Evolutionary conservation across 2,329 filamentous ascomycete species (phyloP).

Genomic region (Cytospora mali): DNA sequence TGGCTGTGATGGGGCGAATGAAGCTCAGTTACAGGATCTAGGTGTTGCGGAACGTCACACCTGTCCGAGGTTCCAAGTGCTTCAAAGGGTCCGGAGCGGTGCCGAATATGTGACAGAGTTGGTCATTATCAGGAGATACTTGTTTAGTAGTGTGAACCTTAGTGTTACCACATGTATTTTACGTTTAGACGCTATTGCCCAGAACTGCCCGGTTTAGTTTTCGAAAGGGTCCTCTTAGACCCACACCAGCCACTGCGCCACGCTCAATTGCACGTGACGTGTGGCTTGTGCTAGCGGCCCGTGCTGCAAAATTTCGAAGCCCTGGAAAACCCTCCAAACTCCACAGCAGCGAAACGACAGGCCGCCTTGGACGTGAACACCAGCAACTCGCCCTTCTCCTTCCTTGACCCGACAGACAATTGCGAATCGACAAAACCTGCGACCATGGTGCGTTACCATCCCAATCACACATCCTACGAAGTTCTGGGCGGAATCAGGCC

Average conservation of each 20-base stretch:
- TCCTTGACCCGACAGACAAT: conserved; percentile 28
- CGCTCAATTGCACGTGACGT: neutral
- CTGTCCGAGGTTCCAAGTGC: neutral
- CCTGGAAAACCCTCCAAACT: conserved; percentile 17
- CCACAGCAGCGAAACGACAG: conserved; percentile 21
- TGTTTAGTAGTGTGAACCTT: neutral
- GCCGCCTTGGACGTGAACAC: conserved; percentile 23
- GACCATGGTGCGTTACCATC: conserved; percentile 28
- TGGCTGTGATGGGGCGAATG: neutral
- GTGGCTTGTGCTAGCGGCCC: neutral
- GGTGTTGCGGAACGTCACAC: neutral
- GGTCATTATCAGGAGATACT: neutral
- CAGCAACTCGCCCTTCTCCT: conserved; percentile 20
- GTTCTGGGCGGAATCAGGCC: neutral
- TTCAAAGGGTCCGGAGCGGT: neutral
- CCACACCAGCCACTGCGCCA: neutral
- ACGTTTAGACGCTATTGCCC: neutral
- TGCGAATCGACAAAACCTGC: conserved; percentile 27
- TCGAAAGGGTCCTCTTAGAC: neutral
- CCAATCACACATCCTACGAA: conserved; percentile 17
- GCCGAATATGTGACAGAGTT: no score
- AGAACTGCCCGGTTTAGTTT: neutral
- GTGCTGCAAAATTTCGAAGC: neutral
- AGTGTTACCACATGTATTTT: neutral
- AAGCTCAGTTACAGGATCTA: neutral